phyloP scores from a whole-genome alignment of 345 rosid genomes.

The Draba incana region DNA sequence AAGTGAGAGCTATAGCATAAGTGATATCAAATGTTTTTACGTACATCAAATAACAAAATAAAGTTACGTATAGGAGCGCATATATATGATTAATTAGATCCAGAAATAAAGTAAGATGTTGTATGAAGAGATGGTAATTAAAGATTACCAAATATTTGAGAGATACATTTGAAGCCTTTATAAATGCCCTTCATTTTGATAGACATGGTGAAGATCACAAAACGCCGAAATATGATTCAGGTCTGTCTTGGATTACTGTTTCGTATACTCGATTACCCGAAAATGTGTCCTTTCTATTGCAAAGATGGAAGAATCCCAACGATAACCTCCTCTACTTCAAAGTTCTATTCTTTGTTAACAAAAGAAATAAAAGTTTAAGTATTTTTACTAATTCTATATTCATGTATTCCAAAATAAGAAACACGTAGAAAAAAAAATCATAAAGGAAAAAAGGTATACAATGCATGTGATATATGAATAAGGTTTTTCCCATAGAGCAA shows the following conservation, averaged over 20 bases:
- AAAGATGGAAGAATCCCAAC: constrained; percentile 18
- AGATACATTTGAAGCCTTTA: constrained; percentile 83
- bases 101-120: not conserved
- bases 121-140: constrained; percentile 4
- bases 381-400: not conserved
- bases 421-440: not conserved
- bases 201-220: constrained; percentile 54
- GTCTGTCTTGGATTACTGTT: constrained; percentile 1
- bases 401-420: not conserved
- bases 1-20: too few relatives aligned
- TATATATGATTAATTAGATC: not conserved
- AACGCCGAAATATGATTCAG: not conserved
- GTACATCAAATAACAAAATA: too few relatives aligned
- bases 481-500: constrained; percentile 12
- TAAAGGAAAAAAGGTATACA: not conserved
- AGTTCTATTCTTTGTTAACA: not conserved
- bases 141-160: constrained; percentile 77
- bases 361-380: not conserved
- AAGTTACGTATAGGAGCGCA: not conserved
- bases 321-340: constrained; percentile 23
- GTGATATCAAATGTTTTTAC: too few relatives aligned
- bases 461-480: constrained; percentile 32
- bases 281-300: constrained; percentile 10
- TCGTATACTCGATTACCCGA: constrained; percentile 5
- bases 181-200: constrained; percentile 82